Evolutionary conservation across 176 grass and related monocot genomes (phyloP), one percentile per base, ranked within the genome.

Genomic region (Neostapfia colusana): DNA sequence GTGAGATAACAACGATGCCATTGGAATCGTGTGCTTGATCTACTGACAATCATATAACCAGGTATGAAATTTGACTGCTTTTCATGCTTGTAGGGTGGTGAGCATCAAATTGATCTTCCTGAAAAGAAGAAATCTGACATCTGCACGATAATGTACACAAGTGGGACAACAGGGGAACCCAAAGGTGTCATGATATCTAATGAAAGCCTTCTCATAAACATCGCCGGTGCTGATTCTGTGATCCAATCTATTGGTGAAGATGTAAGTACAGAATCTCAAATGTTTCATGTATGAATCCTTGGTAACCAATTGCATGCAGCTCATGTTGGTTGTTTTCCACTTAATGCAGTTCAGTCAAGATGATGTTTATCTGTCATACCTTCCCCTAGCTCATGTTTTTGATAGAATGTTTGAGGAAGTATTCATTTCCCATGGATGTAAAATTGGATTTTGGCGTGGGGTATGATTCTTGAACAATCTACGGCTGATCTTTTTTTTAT

Each of bases 311-410:
- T 65, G 27, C 44, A 46, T 42, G 42, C 23, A 74, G 48, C 7
- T 79, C 63, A 74, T 88, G 25, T 45, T 69, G n/a, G 10, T 74
- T 74, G 3, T n/a, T 80, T 11, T 50, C 14, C 48, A 65, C 15
- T 50, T 58, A 1, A 78, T 83, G 69, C 81, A 98, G 95, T 88
- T 93, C 4, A 18, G 38, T 73, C 76, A 92, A 42, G 21, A 89
- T 67, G 95, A 94, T 84, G 79, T 91, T 69, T 98, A 98, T 82
- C 49, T 98, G 59, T 98, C 95, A 66, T 98, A 98, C 90, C 95
- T 98, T 43, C 95, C 95, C 16, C 81, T 98, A 14, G 95, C 95
- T 58, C 95, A 98, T 84, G 61, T 93, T 70, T 98, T 98, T 63
- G 95, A 97, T 82, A 83, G 91, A 54, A 88, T 90, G 57, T 91